Conservation (phyloP, 495 filamentous ascomycete genomes). For the Tuber umbilicatum region DNA sequence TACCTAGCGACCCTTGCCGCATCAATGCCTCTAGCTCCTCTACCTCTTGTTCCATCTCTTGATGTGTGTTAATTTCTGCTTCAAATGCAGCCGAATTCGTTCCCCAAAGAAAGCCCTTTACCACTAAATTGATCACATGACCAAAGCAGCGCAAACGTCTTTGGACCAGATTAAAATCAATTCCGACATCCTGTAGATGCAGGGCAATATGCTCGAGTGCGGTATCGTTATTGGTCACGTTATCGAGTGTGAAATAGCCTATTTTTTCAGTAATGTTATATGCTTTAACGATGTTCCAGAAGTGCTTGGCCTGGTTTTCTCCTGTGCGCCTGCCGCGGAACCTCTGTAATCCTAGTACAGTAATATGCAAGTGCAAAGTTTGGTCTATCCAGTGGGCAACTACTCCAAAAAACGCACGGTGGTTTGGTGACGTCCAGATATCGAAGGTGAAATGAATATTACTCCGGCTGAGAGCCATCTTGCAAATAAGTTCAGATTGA, state of each 20-base stretch:
- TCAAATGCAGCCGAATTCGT: background rate
- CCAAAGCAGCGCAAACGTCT: no score
- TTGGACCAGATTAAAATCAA: no score
- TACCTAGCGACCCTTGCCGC: slow-evolving; percentile 20
- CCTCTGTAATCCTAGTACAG: background rate
- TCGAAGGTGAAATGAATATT: no score
- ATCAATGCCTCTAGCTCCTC: slow-evolving; percentile 9
- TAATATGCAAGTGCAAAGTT: background rate
- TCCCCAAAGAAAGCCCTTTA: slow-evolving; percentile 30
- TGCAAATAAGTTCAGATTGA: no score
- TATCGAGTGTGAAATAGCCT: no score
- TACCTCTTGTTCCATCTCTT: background rate
- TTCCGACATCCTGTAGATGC: no score
- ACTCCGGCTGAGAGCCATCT: no score
- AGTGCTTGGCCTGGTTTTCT: slow-evolving; percentile 16
- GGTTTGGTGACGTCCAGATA: slow-evolving; percentile 4
- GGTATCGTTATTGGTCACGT: no score
- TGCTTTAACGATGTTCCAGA: no score
- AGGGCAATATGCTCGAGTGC: no score
- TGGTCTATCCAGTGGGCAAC: background rate
- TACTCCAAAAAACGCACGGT: background rate
- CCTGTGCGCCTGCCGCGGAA: background rate
- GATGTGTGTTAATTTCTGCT: background rate
- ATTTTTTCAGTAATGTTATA: no score
- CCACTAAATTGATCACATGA: no score